Conservation (phyloP, 768 basidiomycete genomes). For the Hygrophorus russula region DNA sequence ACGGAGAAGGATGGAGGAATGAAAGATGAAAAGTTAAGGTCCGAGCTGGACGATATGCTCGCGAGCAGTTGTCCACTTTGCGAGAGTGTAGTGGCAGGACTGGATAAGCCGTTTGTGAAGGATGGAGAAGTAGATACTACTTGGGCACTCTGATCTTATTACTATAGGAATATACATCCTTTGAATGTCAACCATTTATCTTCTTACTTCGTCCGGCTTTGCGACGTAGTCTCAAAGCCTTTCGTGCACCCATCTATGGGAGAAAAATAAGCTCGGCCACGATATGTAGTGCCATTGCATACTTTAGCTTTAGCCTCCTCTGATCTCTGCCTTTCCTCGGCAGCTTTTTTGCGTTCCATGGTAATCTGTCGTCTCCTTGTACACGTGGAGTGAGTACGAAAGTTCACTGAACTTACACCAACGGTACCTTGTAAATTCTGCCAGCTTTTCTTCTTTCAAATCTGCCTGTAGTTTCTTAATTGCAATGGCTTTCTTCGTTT, state of each 20-base stretch:
- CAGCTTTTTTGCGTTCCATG: slow-evolving; percentile 56
- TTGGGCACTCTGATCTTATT: slow-evolving; percentile 50
- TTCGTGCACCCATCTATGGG: slow-evolving; percentile 62
- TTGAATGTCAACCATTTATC: slow-evolving; percentile 49
- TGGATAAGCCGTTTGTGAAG: slow-evolving; percentile 81
- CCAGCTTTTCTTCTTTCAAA: slow-evolving; percentile 65
- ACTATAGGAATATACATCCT: slow-evolving; percentile 1
- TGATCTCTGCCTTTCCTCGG: slow-evolving; percentile 58
- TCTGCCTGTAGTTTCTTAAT: slow-evolving; percentile 66
- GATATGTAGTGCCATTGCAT: slow-evolving; percentile 6
- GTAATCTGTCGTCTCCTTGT: slow-evolving; percentile 57
- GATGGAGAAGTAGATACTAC: slow-evolving; percentile 70
- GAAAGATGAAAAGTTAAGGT: slow-evolving; percentile 61
- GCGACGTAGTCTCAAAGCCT: slow-evolving; percentile 60
- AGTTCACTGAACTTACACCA: neutral
- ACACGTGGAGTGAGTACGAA: slow-evolving; percentile 1
- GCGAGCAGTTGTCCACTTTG: slow-evolving; percentile 89
- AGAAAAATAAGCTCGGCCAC: neutral
- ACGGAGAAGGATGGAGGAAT: slow-evolving; percentile 43
- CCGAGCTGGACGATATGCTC: slow-evolving; percentile 82
- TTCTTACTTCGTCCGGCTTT: slow-evolving; percentile 73
- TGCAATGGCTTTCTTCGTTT: slow-evolving; percentile 52
- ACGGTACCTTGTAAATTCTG: slow-evolving; percentile 49
- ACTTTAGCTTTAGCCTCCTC: slow-evolving; percentile 61
- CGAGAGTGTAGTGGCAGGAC: slow-evolving; percentile 74